These are phyloP conservation scores for Telopea speciosissima DNA, from an alignment of 177 flowering plant genomes.

Conservation along the genomic window DNA sequence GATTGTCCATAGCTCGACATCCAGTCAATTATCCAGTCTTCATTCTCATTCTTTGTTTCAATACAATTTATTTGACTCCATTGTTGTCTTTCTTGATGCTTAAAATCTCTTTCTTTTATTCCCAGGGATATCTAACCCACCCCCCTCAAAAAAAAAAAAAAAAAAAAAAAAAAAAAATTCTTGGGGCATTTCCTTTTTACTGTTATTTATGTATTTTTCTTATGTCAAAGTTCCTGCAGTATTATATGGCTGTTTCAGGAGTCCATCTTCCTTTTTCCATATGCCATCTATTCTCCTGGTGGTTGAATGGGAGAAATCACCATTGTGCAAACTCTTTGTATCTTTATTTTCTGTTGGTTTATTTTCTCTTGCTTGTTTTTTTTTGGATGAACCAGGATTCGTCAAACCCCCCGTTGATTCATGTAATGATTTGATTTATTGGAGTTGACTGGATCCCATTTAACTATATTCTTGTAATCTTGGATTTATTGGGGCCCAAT, in stretches of 20 bases:
- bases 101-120: neutral
- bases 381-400: neutral
- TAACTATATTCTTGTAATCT: neutral
- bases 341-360: neutral
- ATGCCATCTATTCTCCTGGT: neutral
- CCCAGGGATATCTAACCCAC: too few species aligned
- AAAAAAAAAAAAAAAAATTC: too few species aligned
- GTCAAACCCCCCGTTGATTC: neutral
- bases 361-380: too few species aligned
- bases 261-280: neutral
- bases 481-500: too few species aligned
- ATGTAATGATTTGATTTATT: neutral
- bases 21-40: slow-evolving; percentile 1
- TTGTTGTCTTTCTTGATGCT: neutral
- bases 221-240: neutral
- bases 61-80: neutral
- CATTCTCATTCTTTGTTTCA: slow-evolving; percentile 1
- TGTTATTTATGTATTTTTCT: neutral
- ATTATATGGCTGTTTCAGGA: neutral
- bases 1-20: slow-evolving; percentile 50
- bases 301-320: neutral
- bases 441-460: neutral
- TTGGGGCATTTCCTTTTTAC: neutral
- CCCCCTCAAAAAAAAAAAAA: too few species aligned
- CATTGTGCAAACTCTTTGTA: neutral